Conservation (phyloP, 495 filamentous ascomycete genomes). For the Neurospora sp. region DNA sequence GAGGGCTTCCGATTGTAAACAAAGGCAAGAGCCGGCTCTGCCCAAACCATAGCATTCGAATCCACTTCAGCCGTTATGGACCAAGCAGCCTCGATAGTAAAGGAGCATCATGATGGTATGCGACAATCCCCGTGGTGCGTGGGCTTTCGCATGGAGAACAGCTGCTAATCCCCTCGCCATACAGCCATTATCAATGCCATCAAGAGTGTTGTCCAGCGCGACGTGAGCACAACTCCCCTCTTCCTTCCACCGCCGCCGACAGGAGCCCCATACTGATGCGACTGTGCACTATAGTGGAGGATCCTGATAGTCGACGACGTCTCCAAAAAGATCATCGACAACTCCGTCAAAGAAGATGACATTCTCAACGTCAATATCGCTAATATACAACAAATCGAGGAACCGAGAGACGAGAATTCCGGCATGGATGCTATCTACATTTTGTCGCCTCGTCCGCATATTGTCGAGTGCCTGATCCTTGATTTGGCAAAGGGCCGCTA, state of each 20-base stretch:
- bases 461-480: constrained; percentile 86
- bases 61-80: constrained; percentile 14
- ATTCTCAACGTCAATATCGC: constrained; percentile 92
- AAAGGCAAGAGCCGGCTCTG: constrained; percentile 6
- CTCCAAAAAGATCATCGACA: constrained; percentile 72
- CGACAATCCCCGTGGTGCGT: not conserved
- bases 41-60: not conserved
- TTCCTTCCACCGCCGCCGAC: not conserved
- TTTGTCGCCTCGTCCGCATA: constrained; percentile 70
- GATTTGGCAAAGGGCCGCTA: constrained; percentile 81
- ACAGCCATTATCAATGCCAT: constrained; percentile 40
- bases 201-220: constrained; percentile 42
- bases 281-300: constrained; percentile 63
- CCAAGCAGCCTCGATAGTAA: constrained; percentile 23
- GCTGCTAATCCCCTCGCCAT: not conserved
- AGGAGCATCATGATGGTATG: constrained; percentile 26
- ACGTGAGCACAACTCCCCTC: constrained; percentile 31
- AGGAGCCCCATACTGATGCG: constrained; percentile 4
- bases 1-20: not conserved
- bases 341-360: constrained; percentile 84
- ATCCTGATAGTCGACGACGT: constrained; percentile 77
- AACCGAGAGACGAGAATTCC: constrained; percentile 64
- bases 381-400: constrained; percentile 86
- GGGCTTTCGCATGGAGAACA: not conserved
- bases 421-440: constrained; percentile 93